A percentile compares a stretch with the other conserved stretches of the same genome.
Conservation (phyloP, 176 grass and related monocot species). For the Melocanna baccifera region DNA sequence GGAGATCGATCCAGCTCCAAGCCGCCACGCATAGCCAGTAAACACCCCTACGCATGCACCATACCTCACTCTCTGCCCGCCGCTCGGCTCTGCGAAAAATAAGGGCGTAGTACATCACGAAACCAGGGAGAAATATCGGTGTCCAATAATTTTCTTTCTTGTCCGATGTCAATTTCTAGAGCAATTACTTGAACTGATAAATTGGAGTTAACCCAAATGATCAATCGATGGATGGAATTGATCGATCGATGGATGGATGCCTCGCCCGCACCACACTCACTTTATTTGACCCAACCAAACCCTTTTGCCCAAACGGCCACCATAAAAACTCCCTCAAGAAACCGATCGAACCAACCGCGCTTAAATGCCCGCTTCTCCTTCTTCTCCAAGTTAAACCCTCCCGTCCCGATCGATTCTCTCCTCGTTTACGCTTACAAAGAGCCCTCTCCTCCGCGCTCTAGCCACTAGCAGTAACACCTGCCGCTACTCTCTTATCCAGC, state of each 20-base stretch:
- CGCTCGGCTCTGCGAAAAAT: too few species aligned
- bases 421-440: conserved; percentile 42
- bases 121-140: too few species aligned
- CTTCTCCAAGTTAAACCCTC: background rate
- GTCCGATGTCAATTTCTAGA: too few species aligned
- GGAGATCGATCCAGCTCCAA: background rate
- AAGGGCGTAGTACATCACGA: too few species aligned
- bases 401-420: background rate
- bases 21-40: background rate
- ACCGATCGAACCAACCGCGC: conserved; percentile 38
- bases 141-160: too few species aligned
- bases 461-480: background rate
- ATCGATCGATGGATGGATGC: too few species aligned
- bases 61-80: too few species aligned
- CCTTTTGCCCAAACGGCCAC: background rate
- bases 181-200: background rate
- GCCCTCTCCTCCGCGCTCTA: background rate
- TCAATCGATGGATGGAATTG: background rate
- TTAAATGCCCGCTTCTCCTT: conserved; percentile 40
- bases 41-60: background rate
- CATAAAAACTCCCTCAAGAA: background rate
- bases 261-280: too few species aligned
- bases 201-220: background rate
- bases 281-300: conserved; percentile 46
- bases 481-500: background rate